Conservation (phyloP, 208 protist genomes). For the Leishmania amazonensis region DNA sequence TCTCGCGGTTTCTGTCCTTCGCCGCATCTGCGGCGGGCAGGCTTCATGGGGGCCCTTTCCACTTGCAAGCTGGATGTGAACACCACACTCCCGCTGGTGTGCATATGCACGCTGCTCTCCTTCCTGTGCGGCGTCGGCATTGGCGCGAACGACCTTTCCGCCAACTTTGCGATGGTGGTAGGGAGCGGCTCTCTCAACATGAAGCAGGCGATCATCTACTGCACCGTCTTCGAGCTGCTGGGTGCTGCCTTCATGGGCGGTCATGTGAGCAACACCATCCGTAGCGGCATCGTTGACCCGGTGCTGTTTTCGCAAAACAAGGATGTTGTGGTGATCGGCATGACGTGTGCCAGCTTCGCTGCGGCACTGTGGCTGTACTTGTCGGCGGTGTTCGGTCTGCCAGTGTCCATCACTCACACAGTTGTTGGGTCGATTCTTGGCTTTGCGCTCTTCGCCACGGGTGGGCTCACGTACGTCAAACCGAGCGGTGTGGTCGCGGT, state of each 20-base stretch:
- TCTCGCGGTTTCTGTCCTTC: background rate
- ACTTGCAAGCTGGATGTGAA: slow-evolving; percentile 67
- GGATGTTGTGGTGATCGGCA: slow-evolving; percentile 74
- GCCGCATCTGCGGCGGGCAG: background rate
- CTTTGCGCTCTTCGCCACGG: slow-evolving; percentile 65
- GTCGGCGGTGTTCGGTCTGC: slow-evolving; percentile 78
- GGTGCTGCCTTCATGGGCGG: slow-evolving; percentile 87
- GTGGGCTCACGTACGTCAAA: slow-evolving; percentile 58
- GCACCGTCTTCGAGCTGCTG: slow-evolving; percentile 81
- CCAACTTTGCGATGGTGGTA: slow-evolving; percentile 89
- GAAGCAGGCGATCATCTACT: slow-evolving; percentile 79
- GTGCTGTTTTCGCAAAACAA: slow-evolving; percentile 65
- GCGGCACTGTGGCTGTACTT: slow-evolving; percentile 80
- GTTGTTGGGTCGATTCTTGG: slow-evolving; percentile 80
- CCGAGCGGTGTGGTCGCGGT: slow-evolving; percentile 58
- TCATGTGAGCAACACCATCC: slow-evolving; percentile 75
- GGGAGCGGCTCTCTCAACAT: slow-evolving; percentile 85
- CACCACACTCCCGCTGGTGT: slow-evolving; percentile 75
- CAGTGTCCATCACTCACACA: slow-evolving; percentile 85
- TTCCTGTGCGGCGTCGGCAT: slow-evolving; percentile 88
- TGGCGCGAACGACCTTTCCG: slow-evolving; percentile 80
- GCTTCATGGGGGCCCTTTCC: slow-evolving; percentile 18
- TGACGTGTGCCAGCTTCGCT: slow-evolving; percentile 74
- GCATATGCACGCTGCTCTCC: slow-evolving; percentile 70
- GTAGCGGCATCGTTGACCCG: slow-evolving; percentile 71